Conservation (phyloP, 495 filamentous ascomycete genomes). For the Aspergillus sclerotiicarbonarius region DNA sequence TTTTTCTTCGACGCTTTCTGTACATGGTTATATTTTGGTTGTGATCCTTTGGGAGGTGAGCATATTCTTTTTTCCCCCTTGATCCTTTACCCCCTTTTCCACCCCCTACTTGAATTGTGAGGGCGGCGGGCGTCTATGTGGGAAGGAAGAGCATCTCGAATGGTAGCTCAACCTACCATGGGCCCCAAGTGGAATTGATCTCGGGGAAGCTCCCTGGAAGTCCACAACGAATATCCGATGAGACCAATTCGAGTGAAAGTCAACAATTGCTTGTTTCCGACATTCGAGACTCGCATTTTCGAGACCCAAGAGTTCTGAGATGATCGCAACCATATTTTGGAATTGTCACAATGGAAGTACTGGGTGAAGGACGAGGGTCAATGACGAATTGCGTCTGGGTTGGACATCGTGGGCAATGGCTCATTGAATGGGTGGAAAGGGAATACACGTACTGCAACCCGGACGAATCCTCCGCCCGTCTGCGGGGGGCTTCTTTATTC, state of each 20-base stretch:
- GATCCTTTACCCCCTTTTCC: constrained; percentile 11
- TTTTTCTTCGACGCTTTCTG: constrained; percentile 22
- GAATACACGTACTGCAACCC: neutral
- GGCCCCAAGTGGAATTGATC: constrained; percentile 3
- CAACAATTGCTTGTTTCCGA: constrained; percentile 4
- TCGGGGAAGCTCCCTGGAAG: constrained; percentile 6
- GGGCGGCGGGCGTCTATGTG: neutral
- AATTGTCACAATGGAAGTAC: neutral
- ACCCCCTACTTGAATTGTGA: constrained; percentile 4
- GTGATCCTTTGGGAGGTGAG: constrained; percentile 37
- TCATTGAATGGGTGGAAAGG: constrained; percentile 3
- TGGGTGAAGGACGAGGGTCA: neutral
- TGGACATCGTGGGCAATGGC: neutral
- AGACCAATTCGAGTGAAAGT: constrained; percentile 7
- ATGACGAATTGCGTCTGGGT: neutral
- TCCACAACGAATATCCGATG: neutral
- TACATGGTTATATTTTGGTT: constrained; percentile 31
- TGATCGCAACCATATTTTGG: neutral
- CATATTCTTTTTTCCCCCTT: constrained; percentile 16
- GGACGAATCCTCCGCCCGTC: neutral
- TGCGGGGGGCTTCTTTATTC: constrained; percentile 8
- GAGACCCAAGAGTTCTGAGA: neutral
- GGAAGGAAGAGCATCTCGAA: neutral
- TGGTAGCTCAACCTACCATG: neutral
- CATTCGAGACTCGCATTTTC: neutral